These are phyloP conservation scores for Boletus huronensis DNA, from an alignment of 768 basidiomycete genomes.

Conservation along the genomic window DNA sequence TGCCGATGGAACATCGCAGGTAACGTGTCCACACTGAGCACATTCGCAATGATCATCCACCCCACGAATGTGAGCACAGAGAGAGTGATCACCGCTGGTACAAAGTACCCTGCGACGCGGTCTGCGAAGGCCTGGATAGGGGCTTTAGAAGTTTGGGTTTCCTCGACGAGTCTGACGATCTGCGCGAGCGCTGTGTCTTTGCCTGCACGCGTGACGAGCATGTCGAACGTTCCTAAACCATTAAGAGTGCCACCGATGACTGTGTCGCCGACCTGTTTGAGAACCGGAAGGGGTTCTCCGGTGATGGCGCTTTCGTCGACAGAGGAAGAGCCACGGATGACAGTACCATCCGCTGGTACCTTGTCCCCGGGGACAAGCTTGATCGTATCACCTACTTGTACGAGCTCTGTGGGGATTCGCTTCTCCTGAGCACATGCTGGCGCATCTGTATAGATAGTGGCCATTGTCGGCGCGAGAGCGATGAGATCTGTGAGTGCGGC, in stretches of 20 bases:
- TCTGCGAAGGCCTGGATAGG: constrained; percentile 98
- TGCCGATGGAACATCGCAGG: constrained; percentile 83
- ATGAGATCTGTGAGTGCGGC: constrained; percentile 96
- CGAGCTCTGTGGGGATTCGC: constrained; percentile 88
- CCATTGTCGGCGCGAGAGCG: constrained; percentile 92
- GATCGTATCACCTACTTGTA: constrained; percentile 90
- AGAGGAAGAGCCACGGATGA: constrained; percentile 79
- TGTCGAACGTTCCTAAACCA: constrained; percentile 94
- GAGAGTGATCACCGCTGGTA: constrained; percentile 85
- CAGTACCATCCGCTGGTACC: constrained; percentile 92
- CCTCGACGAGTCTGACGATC: constrained; percentile 95
- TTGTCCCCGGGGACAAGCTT: constrained; percentile 97
- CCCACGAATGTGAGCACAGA: constrained; percentile 73
- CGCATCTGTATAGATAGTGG: constrained; percentile 89
- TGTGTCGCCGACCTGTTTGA: constrained; percentile 77
- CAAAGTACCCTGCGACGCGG: constrained; percentile 90
- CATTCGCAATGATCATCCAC: constrained; percentile 75
- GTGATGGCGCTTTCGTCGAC: constrained; percentile 97
- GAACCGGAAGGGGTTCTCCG: constrained; percentile 86
- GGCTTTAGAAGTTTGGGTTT: constrained; percentile 96
- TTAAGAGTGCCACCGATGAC: constrained; percentile 99
- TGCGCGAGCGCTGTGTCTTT: constrained; percentile 95
- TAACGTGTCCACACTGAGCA: constrained; percentile 54
- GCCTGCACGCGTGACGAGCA: constrained; percentile 92
- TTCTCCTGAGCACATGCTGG: constrained; percentile 81